Percentiles rank a stretch among this genome's conserved stretches.
Evolutionary conservation across 2,329 filamentous ascomycete species (phyloP).

Genomic region (Xylaria sp.): DNA sequence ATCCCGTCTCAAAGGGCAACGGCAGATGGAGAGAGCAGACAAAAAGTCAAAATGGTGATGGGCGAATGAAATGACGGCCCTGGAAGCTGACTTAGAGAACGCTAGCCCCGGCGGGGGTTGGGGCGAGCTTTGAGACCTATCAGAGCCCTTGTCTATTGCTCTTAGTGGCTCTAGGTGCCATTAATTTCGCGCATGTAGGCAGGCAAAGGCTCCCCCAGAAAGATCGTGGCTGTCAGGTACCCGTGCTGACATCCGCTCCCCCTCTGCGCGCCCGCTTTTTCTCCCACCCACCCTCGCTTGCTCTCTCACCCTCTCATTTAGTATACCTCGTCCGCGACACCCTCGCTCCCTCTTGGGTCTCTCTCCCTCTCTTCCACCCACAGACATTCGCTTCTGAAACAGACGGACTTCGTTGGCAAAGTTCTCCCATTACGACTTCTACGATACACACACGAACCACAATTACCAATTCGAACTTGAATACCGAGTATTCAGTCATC

Average conservation of each 20-base stretch:
- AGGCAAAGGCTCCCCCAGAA: slow-evolving; percentile 28
- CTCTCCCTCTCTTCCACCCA: slow-evolving; percentile 24
- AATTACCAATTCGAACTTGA: slow-evolving; percentile 37
- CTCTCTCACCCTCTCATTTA: slow-evolving; percentile 33
- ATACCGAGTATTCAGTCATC: slow-evolving; percentile 48
- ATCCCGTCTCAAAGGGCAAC: slow-evolving; percentile 33
- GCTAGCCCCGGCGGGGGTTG: slow-evolving; percentile 11
- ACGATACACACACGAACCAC: slow-evolving; percentile 38
- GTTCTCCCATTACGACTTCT: slow-evolving; percentile 45
- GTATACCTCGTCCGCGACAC: slow-evolving; percentile 21
- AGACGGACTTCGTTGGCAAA: slow-evolving; percentile 51
- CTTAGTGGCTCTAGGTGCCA: slow-evolving; percentile 18
- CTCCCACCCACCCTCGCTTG: slow-evolving; percentile 28
- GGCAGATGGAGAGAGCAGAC: slow-evolving; percentile 17
- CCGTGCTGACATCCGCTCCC: slow-evolving; percentile 40
- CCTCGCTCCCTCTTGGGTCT: slow-evolving; percentile 28
- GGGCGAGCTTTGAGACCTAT: slow-evolving; percentile 29
- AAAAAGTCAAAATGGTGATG: slow-evolving; percentile 30
- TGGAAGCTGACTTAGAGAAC: slow-evolving; percentile 11
- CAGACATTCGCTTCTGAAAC: slow-evolving; percentile 40
- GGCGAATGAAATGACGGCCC: slow-evolving; percentile 24
- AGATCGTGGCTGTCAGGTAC: slow-evolving; percentile 43
- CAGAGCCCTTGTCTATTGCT: slow-evolving; percentile 26
- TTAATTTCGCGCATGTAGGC: slow-evolving; percentile 35
- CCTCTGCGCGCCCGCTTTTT: slow-evolving; percentile 34